phyloP scores from a whole-genome alignment of 2,329 filamentous ascomycete species.

The Penicillium sp. region DNA sequence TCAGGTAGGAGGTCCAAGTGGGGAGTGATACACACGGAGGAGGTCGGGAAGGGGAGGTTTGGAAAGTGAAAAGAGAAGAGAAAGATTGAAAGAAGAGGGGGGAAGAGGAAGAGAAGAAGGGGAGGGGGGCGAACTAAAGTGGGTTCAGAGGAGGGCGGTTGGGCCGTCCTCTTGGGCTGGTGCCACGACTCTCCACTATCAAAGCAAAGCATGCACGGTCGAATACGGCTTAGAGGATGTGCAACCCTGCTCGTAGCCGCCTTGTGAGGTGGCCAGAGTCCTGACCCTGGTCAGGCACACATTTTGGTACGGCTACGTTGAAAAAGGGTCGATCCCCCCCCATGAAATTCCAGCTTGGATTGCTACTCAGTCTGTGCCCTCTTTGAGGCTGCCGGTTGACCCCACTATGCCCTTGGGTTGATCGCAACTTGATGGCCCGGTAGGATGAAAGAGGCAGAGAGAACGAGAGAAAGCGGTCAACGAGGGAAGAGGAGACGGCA shows the following conservation, averaged over 20 bases:
- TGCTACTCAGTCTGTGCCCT: conserved; percentile 28
- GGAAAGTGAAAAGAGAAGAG: conserved; percentile 11
- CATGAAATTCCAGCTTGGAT: conserved; percentile 23
- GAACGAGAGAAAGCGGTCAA: conserved; percentile 13
- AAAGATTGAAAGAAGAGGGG: conserved; percentile 7
- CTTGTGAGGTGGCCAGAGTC: conserved; percentile 2
- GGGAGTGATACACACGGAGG: not conserved
- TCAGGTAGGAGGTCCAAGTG: conserved; percentile 4
- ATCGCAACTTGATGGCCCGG: conserved; percentile 1
- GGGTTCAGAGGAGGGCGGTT: conserved; percentile 35
- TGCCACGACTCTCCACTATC: conserved; percentile 46
- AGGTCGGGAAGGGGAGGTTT: conserved; percentile 7
- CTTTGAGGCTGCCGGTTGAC: conserved; percentile 10
- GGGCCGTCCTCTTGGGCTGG: conserved; percentile 45
- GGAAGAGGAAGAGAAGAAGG: conserved; percentile 30
- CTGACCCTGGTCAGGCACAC: conserved; percentile 12
- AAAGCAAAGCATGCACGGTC: conserved; percentile 36
- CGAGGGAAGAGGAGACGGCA: not conserved
- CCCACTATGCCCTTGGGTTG: conserved; percentile 14
- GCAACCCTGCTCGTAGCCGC: conserved; percentile 13
- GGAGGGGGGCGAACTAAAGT: conserved; percentile 40
- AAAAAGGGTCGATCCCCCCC: conserved; percentile 24
- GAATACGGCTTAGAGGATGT: conserved; percentile 33
- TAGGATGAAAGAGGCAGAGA: not conserved
- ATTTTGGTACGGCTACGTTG: conserved; percentile 1